Base-by-base conservation (phyloP, 495 filamentous ascomycete species). In the Hyaloscypha hepaticicola region DNA sequence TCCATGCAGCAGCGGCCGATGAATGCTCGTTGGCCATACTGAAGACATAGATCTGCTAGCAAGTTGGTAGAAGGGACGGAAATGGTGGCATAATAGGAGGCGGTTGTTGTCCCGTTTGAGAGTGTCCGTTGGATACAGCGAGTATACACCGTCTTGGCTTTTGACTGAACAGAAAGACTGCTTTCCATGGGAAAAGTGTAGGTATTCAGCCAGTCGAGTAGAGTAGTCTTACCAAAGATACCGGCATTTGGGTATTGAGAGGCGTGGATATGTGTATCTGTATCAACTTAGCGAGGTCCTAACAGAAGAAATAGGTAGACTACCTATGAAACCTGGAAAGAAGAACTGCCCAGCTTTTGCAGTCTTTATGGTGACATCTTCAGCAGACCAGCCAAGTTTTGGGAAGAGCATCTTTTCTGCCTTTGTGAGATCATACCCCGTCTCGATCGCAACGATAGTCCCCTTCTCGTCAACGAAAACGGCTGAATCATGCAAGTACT, bases 171-270 rank as follows among this genome's bases (percentile, higher is more conserved):
- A 49, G 75, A 77, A 61, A 97, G 83, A 21, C 88, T 90, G 14
- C 85, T 79, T 76, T 98, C 94, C 61, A 96, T 82, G 0, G 94
- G 94, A 76, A 96, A 99, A n/a, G 94, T 99, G 78, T 99, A 99
- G 4, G 80, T 91, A 66, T 92, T 80, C 5, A 99, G 83, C 94
- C 94, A 99, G 76, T 91, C 86, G 25, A 99, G 84, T 50, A 99
- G 85, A 21, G 92, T 96, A 3, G 88, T 86, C 55, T 88, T 90
- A 73, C 94, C 94, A 72, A 97, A 97, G 69, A 98, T 86, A 57
- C 94, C 94, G 7, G 85, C 80, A 70, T 98, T 98, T 61, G 94
- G 93, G 72, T 96, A 95, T 79, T 98, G 94, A 0, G 92, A 84
- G 52, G 94, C 94, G 75, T 98, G 94, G 66, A 96, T 89, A 75